Percentiles rank a stretch among this genome's conserved stretches.
These are phyloP conservation scores for Claviceps cyperi DNA, from an alignment of 2,329 filamentous ascomycete species.

Conservation along the genomic window DNA sequence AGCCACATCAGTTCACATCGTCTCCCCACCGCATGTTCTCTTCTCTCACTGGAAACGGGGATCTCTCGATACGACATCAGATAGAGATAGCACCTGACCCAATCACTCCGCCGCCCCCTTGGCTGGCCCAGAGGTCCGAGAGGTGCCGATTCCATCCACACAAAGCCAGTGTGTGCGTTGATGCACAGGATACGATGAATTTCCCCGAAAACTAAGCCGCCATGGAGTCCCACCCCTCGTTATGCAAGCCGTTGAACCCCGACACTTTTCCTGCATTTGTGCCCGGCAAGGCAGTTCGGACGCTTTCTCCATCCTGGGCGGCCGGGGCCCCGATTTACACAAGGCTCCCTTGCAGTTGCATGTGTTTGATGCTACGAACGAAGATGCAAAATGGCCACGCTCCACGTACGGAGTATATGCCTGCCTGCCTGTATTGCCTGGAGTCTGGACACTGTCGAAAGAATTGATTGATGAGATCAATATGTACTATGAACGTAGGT, in stretches of 20 bases:
- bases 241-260: too few relatives aligned
- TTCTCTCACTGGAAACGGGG: too few relatives aligned
- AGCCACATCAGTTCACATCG: neutral
- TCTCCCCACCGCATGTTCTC: neutral
- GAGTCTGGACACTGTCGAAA: too few relatives aligned
- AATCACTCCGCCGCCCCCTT: neutral
- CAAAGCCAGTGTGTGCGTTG: neutral
- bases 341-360: neutral
- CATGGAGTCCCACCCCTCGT: too few relatives aligned
- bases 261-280: neutral
- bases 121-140: neutral
- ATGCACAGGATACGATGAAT: slow-evolving; percentile 3
- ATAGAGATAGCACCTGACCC: too few relatives aligned
- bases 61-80: neutral
- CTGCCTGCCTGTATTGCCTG: too few relatives aligned
- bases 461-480: too few relatives aligned
- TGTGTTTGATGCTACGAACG: neutral
- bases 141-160: neutral
- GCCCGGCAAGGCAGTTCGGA: neutral
- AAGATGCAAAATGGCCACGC: too few relatives aligned
- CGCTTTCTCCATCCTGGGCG: neutral
- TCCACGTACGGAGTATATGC: too few relatives aligned
- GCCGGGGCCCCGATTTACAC: neutral
- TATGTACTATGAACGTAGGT: too few relatives aligned
- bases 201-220: neutral